phyloP scores from a whole-genome alignment of 2,329 filamentous ascomycete species.

The Ceratocystis alfenasii region DNA sequence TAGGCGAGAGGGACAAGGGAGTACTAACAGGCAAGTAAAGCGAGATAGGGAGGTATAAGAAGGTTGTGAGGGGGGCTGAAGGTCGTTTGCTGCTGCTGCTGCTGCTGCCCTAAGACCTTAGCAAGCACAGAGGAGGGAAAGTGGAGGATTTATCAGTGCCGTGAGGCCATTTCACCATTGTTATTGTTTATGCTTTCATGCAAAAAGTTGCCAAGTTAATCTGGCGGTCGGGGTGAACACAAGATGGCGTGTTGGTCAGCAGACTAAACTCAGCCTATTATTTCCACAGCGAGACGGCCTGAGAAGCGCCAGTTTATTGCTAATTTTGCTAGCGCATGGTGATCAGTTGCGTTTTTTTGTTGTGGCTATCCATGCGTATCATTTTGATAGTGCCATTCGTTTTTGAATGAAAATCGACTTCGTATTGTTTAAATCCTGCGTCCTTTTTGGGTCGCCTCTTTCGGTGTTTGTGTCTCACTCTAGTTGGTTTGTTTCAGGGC shows the following conservation, averaged over 20 bases:
- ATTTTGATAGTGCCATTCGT: neutral
- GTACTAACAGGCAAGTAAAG: neutral
- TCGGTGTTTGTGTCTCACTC: neutral
- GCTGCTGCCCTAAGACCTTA: too few relatives aligned
- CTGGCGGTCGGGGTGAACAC: too few relatives aligned
- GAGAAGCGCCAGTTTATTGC: neutral
- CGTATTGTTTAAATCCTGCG: neutral
- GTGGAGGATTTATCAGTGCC: neutral
- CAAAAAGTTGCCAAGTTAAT: neutral
- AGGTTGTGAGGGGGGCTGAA: too few relatives aligned
- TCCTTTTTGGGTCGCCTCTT: too few relatives aligned
- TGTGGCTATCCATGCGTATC: too few relatives aligned
- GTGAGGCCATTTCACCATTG: neutral
- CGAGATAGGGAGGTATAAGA: neutral
- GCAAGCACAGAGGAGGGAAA: too few relatives aligned
- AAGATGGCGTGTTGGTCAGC: neutral
- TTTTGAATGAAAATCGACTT: neutral
- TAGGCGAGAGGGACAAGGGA: slow-evolving; percentile 4
- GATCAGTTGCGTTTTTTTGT: too few relatives aligned
- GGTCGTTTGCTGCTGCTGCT: too few relatives aligned
- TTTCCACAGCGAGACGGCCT: neutral
- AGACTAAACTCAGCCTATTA: neutral
- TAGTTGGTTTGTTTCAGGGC: neutral
- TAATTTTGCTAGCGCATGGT: neutral
- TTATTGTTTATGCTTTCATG: slow-evolving; percentile 1